Conservation (phyloP, 176 grass and related monocot genomes). For the Oryza meyeriana region DNA sequence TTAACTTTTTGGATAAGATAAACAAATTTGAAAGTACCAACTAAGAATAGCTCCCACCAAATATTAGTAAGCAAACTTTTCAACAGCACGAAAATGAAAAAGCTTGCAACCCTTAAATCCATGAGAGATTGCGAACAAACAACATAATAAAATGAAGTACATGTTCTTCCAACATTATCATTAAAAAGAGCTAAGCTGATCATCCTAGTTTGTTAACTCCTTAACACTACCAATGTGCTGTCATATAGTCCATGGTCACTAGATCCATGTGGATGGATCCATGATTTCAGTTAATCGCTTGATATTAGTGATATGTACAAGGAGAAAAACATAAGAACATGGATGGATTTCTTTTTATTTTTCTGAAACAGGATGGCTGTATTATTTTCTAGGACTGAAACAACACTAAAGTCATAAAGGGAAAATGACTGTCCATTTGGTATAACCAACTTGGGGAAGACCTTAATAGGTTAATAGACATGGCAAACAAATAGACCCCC, state of each 20-base stretch:
- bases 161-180: background rate
- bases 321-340: slow-evolving; percentile 1
- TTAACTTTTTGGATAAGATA: background rate
- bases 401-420: background rate
- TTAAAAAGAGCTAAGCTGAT: background rate
- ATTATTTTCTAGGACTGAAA: slow-evolving; percentile 13
- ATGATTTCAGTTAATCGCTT: slow-evolving; percentile 14
- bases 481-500: background rate
- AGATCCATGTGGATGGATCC: background rate
- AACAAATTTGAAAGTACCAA: background rate
- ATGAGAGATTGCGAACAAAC: too few species aligned
- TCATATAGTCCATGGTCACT: background rate
- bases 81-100: background rate
- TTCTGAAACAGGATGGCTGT: background rate
- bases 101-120: background rate
- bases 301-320: slow-evolving; percentile 6
- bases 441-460: background rate
- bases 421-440: background rate
- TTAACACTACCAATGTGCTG: background rate
- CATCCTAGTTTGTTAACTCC: background rate
- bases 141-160: background rate
- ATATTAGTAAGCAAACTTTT: background rate
- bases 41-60: background rate
- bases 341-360: background rate
- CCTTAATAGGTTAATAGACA: background rate